Base-by-base conservation (phyloP, 2,329 filamentous ascomycete genomes). In the Plectosphaerella plurivora region DNA sequence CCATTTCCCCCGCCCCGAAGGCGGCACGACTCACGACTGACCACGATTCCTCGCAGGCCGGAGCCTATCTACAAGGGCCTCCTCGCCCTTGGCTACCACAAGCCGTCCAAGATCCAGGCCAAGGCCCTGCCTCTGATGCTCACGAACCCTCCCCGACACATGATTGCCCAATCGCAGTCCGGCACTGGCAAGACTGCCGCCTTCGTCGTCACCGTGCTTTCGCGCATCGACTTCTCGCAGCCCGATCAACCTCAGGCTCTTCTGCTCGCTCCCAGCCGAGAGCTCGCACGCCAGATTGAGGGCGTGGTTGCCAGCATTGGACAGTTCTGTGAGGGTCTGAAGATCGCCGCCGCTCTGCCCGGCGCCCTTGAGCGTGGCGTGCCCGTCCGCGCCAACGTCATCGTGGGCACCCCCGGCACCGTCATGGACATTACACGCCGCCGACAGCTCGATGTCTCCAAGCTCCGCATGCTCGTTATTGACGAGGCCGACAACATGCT, bases 401-500 rank as follows among this genome's bases (percentile, higher is more conserved):
- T 99, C 25, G 89, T 97, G 54, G 94, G 94, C 54, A 99, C 94
- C 1, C 94, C 94, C 1, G 94, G 94, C 51, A 97, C 93, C 0
- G 90, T 94, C 47, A 87, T 88, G 76, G 94, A 97, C 64, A 78
- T 94, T 62, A 87, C 97, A 63, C 86, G 87, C 63, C 84, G 86
- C 62, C 81, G 84, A 59, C 81, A 89, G 64, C 80, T 99, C 58
- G 83, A 96, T 60, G 71, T 84, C 1, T 82, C 79, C 16, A 73
- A 84, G 53, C 77, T 99, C 60, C 89, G 85, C 68, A 82, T 96
- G 9, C 80, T 99, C 55, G 93, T 97, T 52, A 80, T 99, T 50
- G 94, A 99, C 64, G 94, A 99, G 74, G 94, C 94, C 53, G 94
- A 99, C 74, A 97, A 97, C 74, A 99, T 99, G 94, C 76, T 99